phyloP scores from a whole-genome alignment of 768 basidiomycete genomes.

The Amanita muscaria region DNA sequence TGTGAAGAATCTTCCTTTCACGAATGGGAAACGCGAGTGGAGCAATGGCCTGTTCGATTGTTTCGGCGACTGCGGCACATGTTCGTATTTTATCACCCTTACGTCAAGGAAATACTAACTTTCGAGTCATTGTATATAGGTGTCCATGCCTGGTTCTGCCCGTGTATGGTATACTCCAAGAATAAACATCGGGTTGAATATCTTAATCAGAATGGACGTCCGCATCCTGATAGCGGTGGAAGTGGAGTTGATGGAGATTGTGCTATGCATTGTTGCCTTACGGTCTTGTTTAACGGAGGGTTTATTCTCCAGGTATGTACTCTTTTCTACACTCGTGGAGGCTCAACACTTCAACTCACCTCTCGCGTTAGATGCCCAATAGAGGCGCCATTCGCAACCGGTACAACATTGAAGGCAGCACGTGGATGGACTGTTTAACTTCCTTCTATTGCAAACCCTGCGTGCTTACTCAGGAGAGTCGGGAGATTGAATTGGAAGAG shows the following conservation, averaged over 20 bases:
- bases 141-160: slow-evolving; percentile 30
- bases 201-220: slow-evolving; percentile 25
- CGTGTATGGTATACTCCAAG: slow-evolving; percentile 32
- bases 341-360: background rate
- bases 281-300: slow-evolving; percentile 20
- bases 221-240: slow-evolving; percentile 30
- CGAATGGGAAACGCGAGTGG: slow-evolving; percentile 24
- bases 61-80: slow-evolving; percentile 18
- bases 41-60: slow-evolving; percentile 22
- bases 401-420: slow-evolving; percentile 37
- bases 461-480: slow-evolving; percentile 37
- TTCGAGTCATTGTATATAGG: slow-evolving; percentile 14
- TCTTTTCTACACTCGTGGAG: background rate
- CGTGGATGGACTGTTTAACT: slow-evolving; percentile 30
- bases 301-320: slow-evolving; percentile 33
- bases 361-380: slow-evolving; percentile 19
- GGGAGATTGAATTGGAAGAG: slow-evolving; percentile 41
- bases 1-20: slow-evolving; percentile 16
- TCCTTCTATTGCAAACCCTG: slow-evolving; percentile 38
- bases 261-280: slow-evolving; percentile 24
- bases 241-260: slow-evolving; percentile 27
- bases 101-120: background rate
- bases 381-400: slow-evolving; percentile 33
- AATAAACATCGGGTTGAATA: slow-evolving; percentile 34
- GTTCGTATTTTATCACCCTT: slow-evolving; percentile 10